Evolutionary conservation across 257 asterid species (phyloP), one percentile per base, ranked within the genome.

Genomic region (Primulina huaijiensis): DNA sequence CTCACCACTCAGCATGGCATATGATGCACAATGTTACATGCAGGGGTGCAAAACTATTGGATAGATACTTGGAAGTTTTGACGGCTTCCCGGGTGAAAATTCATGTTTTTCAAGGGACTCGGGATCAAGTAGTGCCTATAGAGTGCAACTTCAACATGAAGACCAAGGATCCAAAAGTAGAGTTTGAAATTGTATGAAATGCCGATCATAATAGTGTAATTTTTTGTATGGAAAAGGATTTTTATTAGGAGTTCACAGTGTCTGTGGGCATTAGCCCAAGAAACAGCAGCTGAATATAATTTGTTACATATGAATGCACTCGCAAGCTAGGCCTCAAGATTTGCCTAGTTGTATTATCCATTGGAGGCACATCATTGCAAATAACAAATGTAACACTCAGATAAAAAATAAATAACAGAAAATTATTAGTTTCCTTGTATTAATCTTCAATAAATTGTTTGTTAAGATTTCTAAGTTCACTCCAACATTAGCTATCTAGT

Each of bases 1-100:
- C 97, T 19, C 97, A 91, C 76, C 92, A 86, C 67, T 89, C 97
- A 4, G 96, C 95, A 0, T 89, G 97, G 97, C 95, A 91, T 60
- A 77, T 90, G 10, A 87, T 89, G 96, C 97, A 92, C 31, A 89
- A 89, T 61, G 91, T 92, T 10, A 65, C 89, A 9, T 86, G 95
- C 38, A 92, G 95, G 0, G 96, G 96, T n/a, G 86, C 87, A 9
- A 89, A 75, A 61, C 72, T 84, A 38, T 69, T 77, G 79, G 97
- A 92, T 68, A 65, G 64, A 75, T 84, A 89, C 78, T 79, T 89
- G 88, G 89, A 76, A 30, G n/a, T n/a, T n/a, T n/a, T n/a, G n/a
- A n/a, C n/a, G 46, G 72, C 7, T 34, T 75, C 72, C 5, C 40
- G 83, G 57, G 86, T 75, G 64, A 90, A 74, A 79, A 81, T 90